A percentile compares a stretch with the other conserved stretches of the same genome.
phyloP scores from a whole-genome alignment of 495 filamentous ascomycete genomes.

The Rostrohypoxylon terebratum region DNA sequence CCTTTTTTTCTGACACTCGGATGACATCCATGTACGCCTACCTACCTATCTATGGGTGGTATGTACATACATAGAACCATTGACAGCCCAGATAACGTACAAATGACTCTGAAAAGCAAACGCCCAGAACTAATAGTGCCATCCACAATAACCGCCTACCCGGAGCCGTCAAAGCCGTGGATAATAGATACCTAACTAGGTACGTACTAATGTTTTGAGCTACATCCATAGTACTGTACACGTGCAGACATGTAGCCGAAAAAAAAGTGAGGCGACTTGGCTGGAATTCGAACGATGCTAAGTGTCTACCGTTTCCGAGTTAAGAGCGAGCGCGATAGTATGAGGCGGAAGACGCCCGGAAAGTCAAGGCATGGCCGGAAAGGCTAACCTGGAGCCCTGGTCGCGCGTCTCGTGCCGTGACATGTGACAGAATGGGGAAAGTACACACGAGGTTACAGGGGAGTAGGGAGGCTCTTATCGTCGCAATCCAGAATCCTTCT shows the following conservation, averaged over 20 bases:
- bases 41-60: constrained; percentile 10
- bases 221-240: not conserved
- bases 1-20: constrained; percentile 26
- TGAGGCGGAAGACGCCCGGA: constrained; percentile 18
- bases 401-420: constrained; percentile 23
- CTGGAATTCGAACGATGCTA: constrained; percentile 21
- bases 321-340: constrained; percentile 35
- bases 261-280: constrained; percentile 18
- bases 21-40: not conserved
- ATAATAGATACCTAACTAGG: not conserved
- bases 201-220: not conserved
- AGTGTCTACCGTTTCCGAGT: constrained; percentile 26
- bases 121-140: constrained; percentile 27
- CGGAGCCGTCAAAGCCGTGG: not conserved
- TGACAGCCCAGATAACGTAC: too few species aligned
- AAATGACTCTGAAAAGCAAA: constrained; percentile 9
- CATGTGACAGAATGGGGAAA: constrained; percentile 24
- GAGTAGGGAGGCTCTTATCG: constrained; percentile 25
- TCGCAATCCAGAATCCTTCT: not conserved
- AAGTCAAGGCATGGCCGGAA: constrained; percentile 10
- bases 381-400: not conserved
- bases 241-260: not conserved
- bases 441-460: constrained; percentile 31
- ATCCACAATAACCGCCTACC: not conserved
- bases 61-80: constrained; percentile 34